Base-by-base conservation (phyloP, 495 filamentous ascomycete species). In the Hypoxylon rickii region DNA sequence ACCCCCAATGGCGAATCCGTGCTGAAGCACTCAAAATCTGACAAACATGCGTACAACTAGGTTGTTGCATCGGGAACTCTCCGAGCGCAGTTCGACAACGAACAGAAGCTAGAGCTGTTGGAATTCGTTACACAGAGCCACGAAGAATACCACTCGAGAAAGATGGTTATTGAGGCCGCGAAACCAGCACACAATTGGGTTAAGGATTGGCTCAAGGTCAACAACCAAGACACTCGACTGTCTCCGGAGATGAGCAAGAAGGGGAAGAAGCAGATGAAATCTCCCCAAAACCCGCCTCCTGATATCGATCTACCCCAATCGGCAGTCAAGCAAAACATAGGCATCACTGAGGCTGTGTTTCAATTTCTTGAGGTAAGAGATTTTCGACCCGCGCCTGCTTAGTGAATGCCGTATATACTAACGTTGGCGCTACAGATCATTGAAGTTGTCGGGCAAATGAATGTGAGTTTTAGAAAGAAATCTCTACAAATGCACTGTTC, bases 231-330 rank as follows among this genome's bases (percentile, higher is more conserved):
- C 47, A 75, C 75, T 44, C 89, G 87, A 61, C 79, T 83, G 55
- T 90, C 88, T 15, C 88, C 88, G 3, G 88, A 88, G 64, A 77
- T 82, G 79, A 83, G 82, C 61, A 92, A 92, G 65, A 83, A 87
- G 65, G 83, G 79, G 61, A 87, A 85, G 3, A 77, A 72, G 58
- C 51, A 63, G 10, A 55, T 75, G 51, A 82, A 80, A 67, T 78
- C 73, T 0, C 80, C 79, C 1, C 57, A 66, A 21, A 69, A 70
- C 3, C 70, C 77, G n/a, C 79, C 80, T 0, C 80, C 79, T 3
- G 79, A 82, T 56, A 72, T 85, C 34, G 76, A 83, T 2, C 68
- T 89, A 22, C 87, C 87, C 0, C 74, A 82, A 16, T 87, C 87
- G 0, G 77, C 80, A 52, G 83, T 89, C 0, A 87, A 84, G 26